Base-by-base conservation (phyloP, 169 alveolate genomes). In the Babesia ovis region DNA sequence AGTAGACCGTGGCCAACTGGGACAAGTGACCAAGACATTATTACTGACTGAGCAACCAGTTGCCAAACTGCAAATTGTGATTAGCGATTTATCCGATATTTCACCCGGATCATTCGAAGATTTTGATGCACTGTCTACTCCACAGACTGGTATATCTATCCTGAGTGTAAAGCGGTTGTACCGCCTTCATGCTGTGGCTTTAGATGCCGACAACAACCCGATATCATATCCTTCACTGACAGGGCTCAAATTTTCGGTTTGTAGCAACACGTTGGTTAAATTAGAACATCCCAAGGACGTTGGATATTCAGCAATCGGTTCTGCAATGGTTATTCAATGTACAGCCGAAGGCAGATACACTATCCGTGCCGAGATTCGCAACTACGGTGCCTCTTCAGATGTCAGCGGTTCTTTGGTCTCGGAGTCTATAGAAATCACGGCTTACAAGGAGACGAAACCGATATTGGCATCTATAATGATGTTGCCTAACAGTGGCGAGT, bases 261-360 rank as follows among this genome's bases (percentile, higher is more conserved):
- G 79, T 37, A 68, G 59, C 59, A 50, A 23, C 48, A 54, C 22
- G 6, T 51, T 68, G 29, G 70, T 56, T 27, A 56, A 56, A 58
- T 22, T 56, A 53, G 79, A 53, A 32, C 58, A 29, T n/a, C 70
- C 68, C n/a, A 29, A 54, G 35, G 57, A 55, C 50, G 39, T 29
- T 22, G 74, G 74, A 3, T 64, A 46, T 48, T n/a, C 22, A 29
- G 16, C 61, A 2, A 16, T 25, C 1, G 74, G 74, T 11, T 9
- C 32, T 35, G 74, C 62, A 5, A 64, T 64, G 74, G 62, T 50
- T 9, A 27, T 68, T 14, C 68, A 56, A 31, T 56, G 68, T 35
- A 39, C 51, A 2, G 68, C 79, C 23, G 79, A 68, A 56, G 79
- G 79, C 32, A 51, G 48, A 27, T 68, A 68, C 59, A 68, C 79